phyloP scores from a whole-genome alignment of 441 rosid genomes.

The Populus hybrid region DNA sequence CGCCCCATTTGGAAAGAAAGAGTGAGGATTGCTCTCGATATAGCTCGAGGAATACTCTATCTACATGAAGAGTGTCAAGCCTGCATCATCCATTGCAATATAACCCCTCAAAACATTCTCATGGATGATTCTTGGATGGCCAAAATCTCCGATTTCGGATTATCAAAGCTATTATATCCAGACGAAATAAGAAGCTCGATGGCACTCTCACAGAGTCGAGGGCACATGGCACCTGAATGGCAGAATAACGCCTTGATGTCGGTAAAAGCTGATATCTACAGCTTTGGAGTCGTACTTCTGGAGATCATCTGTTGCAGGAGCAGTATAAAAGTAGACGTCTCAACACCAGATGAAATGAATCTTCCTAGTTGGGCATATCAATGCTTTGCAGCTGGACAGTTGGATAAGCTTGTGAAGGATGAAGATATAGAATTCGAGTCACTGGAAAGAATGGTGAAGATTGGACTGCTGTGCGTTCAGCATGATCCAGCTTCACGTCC shows the following conservation, averaged over 20 bases:
- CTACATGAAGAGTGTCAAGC: slow-evolving; percentile 21
- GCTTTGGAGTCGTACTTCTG: slow-evolving; percentile 22
- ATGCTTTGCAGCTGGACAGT: slow-evolving; percentile 15
- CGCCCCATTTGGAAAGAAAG: slow-evolving; percentile 9
- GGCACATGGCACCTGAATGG: slow-evolving; percentile 28
- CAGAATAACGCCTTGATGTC: slow-evolving; percentile 8
- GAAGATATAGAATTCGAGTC: slow-evolving; percentile 12
- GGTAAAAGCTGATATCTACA: slow-evolving; percentile 23
- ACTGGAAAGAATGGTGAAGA: slow-evolving; percentile 23
- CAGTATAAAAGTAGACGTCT: slow-evolving; percentile 5
- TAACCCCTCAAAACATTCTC: slow-evolving; percentile 12
- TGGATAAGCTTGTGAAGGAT: slow-evolving; percentile 19
- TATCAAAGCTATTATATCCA: slow-evolving; percentile 13
- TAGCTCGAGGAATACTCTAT: slow-evolving; percentile 22
- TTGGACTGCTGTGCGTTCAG: slow-evolving; percentile 30
- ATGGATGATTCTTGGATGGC: slow-evolving; percentile 20
- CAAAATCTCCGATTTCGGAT: slow-evolving; percentile 24
- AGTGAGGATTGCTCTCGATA: slow-evolving; percentile 17
- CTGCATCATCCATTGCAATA: slow-evolving; percentile 16
- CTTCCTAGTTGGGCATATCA: slow-evolving; percentile 19
- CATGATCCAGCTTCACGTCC: slow-evolving; percentile 29
- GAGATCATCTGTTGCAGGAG: slow-evolving; percentile 26
- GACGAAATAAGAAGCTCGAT: neutral
- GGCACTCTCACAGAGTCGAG: slow-evolving; percentile 17
- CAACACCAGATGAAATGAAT: slow-evolving; percentile 14